phyloP scores from a whole-genome alignment of 1,139 yeast species.

The Sugiyamaella grinbergsii region DNA sequence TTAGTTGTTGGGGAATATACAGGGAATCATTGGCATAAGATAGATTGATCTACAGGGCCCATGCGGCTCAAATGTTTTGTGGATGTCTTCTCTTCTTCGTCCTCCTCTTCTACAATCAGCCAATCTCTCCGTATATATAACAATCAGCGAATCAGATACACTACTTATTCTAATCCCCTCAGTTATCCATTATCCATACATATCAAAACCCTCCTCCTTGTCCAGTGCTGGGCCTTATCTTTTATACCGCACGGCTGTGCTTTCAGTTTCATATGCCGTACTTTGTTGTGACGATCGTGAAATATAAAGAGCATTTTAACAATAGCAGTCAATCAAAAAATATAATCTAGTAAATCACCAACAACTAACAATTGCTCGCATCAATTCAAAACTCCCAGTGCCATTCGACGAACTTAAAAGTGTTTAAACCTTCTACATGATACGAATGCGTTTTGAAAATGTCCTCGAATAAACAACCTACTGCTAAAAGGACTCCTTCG shows the following conservation, averaged over 20 bases:
- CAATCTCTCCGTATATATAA: no score
- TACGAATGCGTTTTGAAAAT: background rate
- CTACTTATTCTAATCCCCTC: no score
- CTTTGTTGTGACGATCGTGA: slow-evolving; percentile 10
- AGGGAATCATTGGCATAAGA: no score
- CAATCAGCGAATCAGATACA: no score
- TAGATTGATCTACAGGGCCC: no score
- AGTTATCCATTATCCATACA: no score
- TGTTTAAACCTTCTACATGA: background rate
- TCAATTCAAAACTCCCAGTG: background rate
- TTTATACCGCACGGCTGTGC: background rate
- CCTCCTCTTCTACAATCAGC: no score
- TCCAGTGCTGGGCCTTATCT: no score
- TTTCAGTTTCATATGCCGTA: background rate
- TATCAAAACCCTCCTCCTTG: no score
- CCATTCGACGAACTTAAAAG: background rate
- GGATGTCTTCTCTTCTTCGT: background rate
- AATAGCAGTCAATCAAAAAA: background rate
- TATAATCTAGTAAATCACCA: no score
- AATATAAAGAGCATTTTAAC: background rate
- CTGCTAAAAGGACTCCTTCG: slow-evolving; percentile 90
- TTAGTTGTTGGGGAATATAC: no score
- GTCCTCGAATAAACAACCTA: slow-evolving; percentile 49
- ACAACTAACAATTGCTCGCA: no score
- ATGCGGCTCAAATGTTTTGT: background rate